phyloP scores from a whole-genome alignment of 352 stramenopile genomes.

The Phytophthora pluvialis region DNA sequence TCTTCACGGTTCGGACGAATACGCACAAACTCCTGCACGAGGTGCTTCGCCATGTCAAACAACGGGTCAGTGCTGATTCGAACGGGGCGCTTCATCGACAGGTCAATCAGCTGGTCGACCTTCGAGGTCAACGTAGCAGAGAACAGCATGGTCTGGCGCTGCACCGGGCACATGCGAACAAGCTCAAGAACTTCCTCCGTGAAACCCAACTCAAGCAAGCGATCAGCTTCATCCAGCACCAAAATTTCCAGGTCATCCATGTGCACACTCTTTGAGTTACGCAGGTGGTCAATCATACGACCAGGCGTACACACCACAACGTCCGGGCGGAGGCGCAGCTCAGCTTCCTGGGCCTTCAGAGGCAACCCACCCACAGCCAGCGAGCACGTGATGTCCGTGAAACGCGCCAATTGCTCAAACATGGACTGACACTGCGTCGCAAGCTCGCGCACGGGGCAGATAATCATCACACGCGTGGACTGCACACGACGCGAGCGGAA shows the following conservation, averaged over 20 bases:
- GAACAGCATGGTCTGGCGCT: slow-evolving; percentile 98
- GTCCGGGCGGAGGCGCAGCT: slow-evolving; percentile 95
- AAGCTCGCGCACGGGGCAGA: slow-evolving; percentile 98
- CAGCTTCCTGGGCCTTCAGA: slow-evolving; percentile 93
- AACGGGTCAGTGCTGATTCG: slow-evolving; percentile 94
- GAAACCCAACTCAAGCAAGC: slow-evolving; percentile 98
- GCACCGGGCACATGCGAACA: slow-evolving; percentile 94
- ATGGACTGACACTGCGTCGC: slow-evolving; percentile 96
- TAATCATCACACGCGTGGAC: slow-evolving; percentile 95
- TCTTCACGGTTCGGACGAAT: slow-evolving; percentile 91
- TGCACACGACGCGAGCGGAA: slow-evolving; percentile 90
- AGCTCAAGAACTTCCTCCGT: slow-evolving; percentile 97
- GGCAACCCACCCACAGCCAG: slow-evolving; percentile 95
- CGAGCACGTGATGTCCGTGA: slow-evolving; percentile 94
- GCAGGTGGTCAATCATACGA: slow-evolving; percentile 98
- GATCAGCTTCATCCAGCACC: slow-evolving; percentile 95
- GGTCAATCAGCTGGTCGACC: slow-evolving; percentile 96
- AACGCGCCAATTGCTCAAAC: slow-evolving; percentile 95
- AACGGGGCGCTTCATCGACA: slow-evolving; percentile 97
- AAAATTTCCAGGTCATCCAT: slow-evolving; percentile 98
- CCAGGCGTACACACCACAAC: slow-evolving; percentile 98
- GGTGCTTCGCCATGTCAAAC: slow-evolving; percentile 94
- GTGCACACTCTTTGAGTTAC: slow-evolving; percentile 97
- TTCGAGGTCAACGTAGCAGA: slow-evolving; percentile 99
- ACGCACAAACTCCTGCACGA: slow-evolving; percentile 99